Evolutionary conservation across 257 asterid species (phyloP).

Genomic region (Ilex asprella): DNA sequence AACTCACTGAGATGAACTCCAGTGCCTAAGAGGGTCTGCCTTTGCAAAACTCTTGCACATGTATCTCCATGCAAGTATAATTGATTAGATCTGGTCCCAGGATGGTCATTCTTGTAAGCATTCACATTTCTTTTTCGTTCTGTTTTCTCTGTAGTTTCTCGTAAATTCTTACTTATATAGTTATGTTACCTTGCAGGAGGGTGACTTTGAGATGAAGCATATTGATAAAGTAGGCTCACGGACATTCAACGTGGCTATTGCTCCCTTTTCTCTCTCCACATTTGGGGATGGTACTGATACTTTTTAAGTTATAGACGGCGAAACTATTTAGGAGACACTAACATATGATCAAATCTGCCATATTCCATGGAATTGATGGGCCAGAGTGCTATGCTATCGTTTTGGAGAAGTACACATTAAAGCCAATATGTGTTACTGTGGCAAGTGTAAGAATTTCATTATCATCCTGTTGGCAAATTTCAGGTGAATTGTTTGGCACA

Average conservation of each 20-base stretch:
- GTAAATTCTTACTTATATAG: neutral
- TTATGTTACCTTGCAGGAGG: constrained; percentile 37
- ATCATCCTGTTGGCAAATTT: neutral
- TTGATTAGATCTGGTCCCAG: too few species aligned
- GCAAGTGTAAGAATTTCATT: neutral
- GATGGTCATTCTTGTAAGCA: too few species aligned
- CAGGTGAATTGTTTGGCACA: neutral
- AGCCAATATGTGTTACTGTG: neutral
- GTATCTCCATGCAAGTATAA: too few species aligned
- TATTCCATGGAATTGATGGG: neutral
- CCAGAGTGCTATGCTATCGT: neutral
- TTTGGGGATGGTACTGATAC: constrained; percentile 36
- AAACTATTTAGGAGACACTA: neutral
- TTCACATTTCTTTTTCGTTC: too few species aligned
- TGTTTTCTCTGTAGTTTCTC: neutral
- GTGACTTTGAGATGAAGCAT: constrained; percentile 79
- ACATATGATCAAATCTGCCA: neutral
- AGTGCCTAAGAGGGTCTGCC: too few species aligned
- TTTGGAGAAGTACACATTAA: neutral
- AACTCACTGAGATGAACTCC: too few species aligned
- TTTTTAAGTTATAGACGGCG: constrained; percentile 21
- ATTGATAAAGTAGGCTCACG: constrained; percentile 44
- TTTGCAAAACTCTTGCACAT: too few species aligned
- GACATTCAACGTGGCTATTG: constrained; percentile 57
- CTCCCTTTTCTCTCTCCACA: constrained; percentile 61